Evolutionary conservation across 257 asterid species (phyloP).

Genomic region (Nicotiana noctiflora): DNA sequence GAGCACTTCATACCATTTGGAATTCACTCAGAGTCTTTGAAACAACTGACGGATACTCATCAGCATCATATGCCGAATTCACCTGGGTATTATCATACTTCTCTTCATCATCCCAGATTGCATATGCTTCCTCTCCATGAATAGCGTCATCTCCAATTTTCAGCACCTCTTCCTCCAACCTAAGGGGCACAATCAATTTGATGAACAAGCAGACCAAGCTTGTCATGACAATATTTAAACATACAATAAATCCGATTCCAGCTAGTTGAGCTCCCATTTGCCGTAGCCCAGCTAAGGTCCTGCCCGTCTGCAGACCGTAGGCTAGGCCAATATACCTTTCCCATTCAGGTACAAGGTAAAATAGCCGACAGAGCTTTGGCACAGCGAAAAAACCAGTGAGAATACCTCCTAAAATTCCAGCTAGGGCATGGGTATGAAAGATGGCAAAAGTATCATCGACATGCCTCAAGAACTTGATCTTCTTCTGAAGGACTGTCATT

Average conservation of each 20-base stretch:
- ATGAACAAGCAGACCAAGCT: slow-evolving; percentile 35
- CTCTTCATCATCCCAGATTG: slow-evolving; percentile 17
- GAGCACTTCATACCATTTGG: slow-evolving; percentile 24
- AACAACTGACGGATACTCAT: slow-evolving; percentile 37
- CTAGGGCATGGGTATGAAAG: slow-evolving; percentile 50
- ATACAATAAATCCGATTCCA: slow-evolving; percentile 31
- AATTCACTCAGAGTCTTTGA: slow-evolving; percentile 27
- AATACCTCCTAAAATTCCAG: slow-evolving; percentile 40
- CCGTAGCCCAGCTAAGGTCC: slow-evolving; percentile 23
- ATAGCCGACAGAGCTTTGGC: slow-evolving; percentile 35
- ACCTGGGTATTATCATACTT: slow-evolving; percentile 26
- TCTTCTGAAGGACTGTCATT: slow-evolving; percentile 26
- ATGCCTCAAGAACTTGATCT: slow-evolving; percentile 19
- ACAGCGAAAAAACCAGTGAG: slow-evolving; percentile 37
- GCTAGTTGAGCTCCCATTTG: slow-evolving; percentile 40
- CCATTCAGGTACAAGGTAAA: slow-evolving; percentile 34
- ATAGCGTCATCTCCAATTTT: slow-evolving; percentile 31
- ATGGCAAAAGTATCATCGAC: slow-evolving; percentile 45
- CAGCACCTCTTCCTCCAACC: slow-evolving; percentile 31
- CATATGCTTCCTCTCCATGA: slow-evolving; percentile 46
- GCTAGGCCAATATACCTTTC: slow-evolving; percentile 42
- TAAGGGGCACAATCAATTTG: slow-evolving; percentile 33
- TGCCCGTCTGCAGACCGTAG: slow-evolving; percentile 33
- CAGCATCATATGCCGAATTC: slow-evolving; percentile 35
- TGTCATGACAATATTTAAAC: slow-evolving; percentile 31